phyloP scores from a whole-genome alignment of 345 rosid genomes.

The Eucalyptus pumila region DNA sequence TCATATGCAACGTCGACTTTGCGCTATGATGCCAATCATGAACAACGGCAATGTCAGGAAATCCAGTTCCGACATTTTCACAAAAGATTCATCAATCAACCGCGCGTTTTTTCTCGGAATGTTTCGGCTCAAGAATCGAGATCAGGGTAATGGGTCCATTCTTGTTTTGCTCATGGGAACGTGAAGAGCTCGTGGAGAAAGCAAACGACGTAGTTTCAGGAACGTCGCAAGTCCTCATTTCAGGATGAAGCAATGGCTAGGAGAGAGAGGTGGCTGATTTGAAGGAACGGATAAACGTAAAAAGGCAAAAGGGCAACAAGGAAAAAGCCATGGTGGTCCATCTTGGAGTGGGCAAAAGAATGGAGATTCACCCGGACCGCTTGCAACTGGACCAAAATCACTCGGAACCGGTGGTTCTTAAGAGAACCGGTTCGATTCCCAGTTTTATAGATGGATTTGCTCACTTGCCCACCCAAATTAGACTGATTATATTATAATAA shows the following conservation, averaged over 20 bases:
- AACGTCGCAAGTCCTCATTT: background rate
- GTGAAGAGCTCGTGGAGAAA: background rate
- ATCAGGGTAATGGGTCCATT: background rate
- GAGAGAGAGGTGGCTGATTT: background rate
- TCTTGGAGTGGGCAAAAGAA: too few species aligned
- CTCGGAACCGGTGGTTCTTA: rapidly evolving
- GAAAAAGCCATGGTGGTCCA: background rate
- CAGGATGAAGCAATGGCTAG: background rate
- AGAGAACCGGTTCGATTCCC: rapidly evolving
- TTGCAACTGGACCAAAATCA: rapidly evolving
- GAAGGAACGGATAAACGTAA: background rate
- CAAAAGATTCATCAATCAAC: background rate
- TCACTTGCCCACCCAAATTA: rapidly evolving
- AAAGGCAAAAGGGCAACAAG: background rate
- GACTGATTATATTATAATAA: too few species aligned
- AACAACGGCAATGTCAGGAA: background rate
- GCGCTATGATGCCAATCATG: background rate
- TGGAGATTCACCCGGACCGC: rapidly evolving
- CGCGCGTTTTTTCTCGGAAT: background rate
- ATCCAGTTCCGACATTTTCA: background rate
- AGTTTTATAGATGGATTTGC: rapidly evolving
- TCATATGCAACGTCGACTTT: background rate
- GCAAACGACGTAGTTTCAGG: background rate
- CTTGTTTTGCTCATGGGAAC: background rate
- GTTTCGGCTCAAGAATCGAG: background rate